A percentile compares a stretch with the other conserved stretches of the same genome.
Conservation (phyloP, 495 filamentous ascomycete species). For the Chaetomium tenue region DNA sequence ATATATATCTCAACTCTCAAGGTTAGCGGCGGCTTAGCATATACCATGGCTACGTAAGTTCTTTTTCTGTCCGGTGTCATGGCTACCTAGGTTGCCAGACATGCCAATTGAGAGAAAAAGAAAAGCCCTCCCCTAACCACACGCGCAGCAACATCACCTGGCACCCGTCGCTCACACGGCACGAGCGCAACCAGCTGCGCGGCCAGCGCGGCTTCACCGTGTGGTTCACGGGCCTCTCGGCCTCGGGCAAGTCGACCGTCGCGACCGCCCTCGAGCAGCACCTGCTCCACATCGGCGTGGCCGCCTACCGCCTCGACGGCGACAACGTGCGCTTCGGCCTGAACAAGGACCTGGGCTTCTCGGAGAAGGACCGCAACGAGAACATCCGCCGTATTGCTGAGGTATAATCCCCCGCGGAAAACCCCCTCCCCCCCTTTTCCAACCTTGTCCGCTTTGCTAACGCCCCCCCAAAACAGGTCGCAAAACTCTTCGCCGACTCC, state of each 20-base stretch:
- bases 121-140: background rate
- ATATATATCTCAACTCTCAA: background rate
- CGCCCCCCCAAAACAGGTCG: conserved; percentile 57
- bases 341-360: conserved; percentile 96
- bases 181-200: conserved; percentile 75
- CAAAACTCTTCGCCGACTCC: conserved; percentile 91
- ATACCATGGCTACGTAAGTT: conserved; percentile 4
- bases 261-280: conserved; percentile 95
- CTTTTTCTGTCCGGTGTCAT: background rate
- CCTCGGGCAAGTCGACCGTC: conserved; percentile 93
- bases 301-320: conserved; percentile 91
- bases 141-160: conserved; percentile 88
- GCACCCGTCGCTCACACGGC: conserved; percentile 85
- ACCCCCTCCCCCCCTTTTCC: background rate
- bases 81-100: too few relatives aligned
- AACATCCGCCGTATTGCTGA: conserved; percentile 96
- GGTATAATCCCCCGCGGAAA: conserved; percentile 38
- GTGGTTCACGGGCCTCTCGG: conserved; percentile 95
- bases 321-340: conserved; percentile 98
- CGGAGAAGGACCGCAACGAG: conserved; percentile 88
- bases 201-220: conserved; percentile 89
- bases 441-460: too few relatives aligned
- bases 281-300: conserved; percentile 75
- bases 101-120: too few relatives aligned
- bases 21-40: background rate